These are phyloP conservation scores for Ganoderma leucocontextum DNA, from an alignment of 1,284 basidiomycete genomes.

Conservation along the genomic window DNA sequence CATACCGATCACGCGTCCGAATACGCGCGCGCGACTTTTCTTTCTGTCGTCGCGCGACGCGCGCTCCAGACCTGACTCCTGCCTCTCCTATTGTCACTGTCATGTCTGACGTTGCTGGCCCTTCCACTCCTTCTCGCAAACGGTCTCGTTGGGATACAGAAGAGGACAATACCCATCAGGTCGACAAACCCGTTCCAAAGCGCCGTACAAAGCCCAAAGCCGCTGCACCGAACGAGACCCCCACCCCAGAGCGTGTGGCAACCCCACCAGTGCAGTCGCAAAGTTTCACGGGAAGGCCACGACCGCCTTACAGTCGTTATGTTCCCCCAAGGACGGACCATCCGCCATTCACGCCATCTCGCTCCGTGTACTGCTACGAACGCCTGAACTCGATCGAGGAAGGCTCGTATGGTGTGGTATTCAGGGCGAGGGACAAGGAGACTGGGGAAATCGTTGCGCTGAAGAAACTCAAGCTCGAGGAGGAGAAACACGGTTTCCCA, in stretches of 20 bases:
- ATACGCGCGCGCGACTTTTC: slow-evolving; percentile 35
- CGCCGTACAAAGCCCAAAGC: slow-evolving; percentile 37
- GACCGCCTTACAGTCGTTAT: slow-evolving; percentile 62
- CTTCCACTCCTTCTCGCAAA: slow-evolving; percentile 60
- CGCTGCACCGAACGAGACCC: slow-evolving; percentile 17
- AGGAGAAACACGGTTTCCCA: slow-evolving; percentile 98
- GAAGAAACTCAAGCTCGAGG: slow-evolving; percentile 98
- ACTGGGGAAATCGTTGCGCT: slow-evolving; percentile 96
- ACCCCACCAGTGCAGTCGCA: slow-evolving; percentile 24
- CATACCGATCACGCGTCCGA: slow-evolving; percentile 28
- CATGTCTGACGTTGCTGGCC: slow-evolving; percentile 35
- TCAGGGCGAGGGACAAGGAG: slow-evolving; percentile 91
- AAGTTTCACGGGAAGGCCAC: slow-evolving; percentile 29
- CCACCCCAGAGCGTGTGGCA: slow-evolving; percentile 28
- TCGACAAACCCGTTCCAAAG: slow-evolving; percentile 35
- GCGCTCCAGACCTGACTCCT: slow-evolving; percentile 16
- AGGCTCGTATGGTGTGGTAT: slow-evolving; percentile 98
- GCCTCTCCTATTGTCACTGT: slow-evolving; percentile 7
- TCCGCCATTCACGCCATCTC: slow-evolving; percentile 81
- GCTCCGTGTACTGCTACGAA: slow-evolving; percentile 93
- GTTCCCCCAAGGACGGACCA: slow-evolving; percentile 81
- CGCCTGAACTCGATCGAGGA: slow-evolving; percentile 98
- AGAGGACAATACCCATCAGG: slow-evolving; percentile 46
- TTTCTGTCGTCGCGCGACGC: slow-evolving; percentile 19
- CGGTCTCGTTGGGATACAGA: slow-evolving; percentile 77